Percentiles rank a stretch among this genome's conserved stretches.
Evolutionary conservation across 2,329 filamentous ascomycete genomes (phyloP).

Genomic region (Epichloe uncinata): DNA sequence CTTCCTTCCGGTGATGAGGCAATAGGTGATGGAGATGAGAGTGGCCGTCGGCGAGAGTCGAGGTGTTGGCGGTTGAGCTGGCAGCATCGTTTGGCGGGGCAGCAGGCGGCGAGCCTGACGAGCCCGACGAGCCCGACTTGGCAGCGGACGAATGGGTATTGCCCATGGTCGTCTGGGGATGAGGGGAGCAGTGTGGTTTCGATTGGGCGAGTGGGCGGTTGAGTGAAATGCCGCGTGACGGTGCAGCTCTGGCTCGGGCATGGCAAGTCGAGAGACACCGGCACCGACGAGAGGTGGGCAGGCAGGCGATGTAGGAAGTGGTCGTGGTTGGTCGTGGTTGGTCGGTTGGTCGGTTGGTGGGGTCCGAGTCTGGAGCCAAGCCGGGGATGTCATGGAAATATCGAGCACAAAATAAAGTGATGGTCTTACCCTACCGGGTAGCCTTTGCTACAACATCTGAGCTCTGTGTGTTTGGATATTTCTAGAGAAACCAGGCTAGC

Average conservation of each 20-base stretch:
- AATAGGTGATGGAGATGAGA: constrained; percentile 8
- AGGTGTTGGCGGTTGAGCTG: constrained; percentile 8
- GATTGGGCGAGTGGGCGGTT: background rate
- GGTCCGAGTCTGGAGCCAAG: too few species aligned
- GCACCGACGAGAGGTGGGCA: too few species aligned
- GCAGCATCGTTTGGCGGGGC: constrained; percentile 12
- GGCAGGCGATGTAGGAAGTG: too few species aligned
- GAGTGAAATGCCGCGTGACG: constrained; percentile 3
- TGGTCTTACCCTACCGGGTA: too few species aligned
- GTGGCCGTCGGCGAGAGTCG: constrained; percentile 3
- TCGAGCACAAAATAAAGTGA: too few species aligned
- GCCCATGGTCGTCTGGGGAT: constrained; percentile 17
- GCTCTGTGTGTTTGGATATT: too few species aligned
- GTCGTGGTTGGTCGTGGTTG: too few species aligned
- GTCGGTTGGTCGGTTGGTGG: too few species aligned
- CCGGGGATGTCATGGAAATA: too few species aligned
- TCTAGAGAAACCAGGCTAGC: too few species aligned
- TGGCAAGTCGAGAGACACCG: too few species aligned
- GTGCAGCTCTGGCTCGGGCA: background rate
- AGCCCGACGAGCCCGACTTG: constrained; percentile 22
- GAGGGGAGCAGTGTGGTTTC: background rate
- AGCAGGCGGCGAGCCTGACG: constrained; percentile 15
- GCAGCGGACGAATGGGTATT: constrained; percentile 26
- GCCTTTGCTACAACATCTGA: too few species aligned
- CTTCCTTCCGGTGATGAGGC: constrained; percentile 22